Conservation (phyloP, 495 filamentous ascomycete genomes). For the Letharia lupina region DNA sequence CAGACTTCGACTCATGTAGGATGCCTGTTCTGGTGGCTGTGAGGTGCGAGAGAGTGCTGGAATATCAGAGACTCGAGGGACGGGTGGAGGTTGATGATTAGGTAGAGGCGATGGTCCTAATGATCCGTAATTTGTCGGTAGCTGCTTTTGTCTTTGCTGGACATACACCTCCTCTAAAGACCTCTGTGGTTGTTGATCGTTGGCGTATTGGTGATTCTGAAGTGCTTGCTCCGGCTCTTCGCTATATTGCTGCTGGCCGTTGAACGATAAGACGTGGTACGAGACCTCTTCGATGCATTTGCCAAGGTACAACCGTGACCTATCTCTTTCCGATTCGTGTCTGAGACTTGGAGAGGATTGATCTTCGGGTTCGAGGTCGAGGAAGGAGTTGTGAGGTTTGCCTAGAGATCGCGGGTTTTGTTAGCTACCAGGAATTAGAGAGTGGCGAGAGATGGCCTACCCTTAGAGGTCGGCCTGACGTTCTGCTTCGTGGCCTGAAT, state of each 20-base stretch:
- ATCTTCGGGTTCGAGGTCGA: conserved; percentile 45
- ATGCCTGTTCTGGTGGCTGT: conserved; percentile 31
- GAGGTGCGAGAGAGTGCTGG: conserved; percentile 30
- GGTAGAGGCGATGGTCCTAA: conserved; percentile 39
- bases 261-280: conserved; percentile 46
- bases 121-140: conserved; percentile 38
- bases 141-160: conserved; percentile 35
- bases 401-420: conserved; percentile 26
- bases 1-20: conserved; percentile 25
- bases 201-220: conserved; percentile 38
- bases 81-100: conserved; percentile 39
- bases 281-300: conserved; percentile 48
- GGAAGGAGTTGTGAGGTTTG: conserved; percentile 34
- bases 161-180: conserved; percentile 46
- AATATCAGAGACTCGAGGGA: conserved; percentile 40
- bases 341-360: conserved; percentile 48
- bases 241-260: conserved; percentile 33
- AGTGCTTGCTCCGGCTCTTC: conserved; percentile 37
- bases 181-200: conserved; percentile 37
- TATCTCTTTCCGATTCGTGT: conserved; percentile 44
- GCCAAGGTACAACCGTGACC: conserved; percentile 44
- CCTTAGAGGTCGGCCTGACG: conserved; percentile 36
- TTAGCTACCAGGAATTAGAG: conserved; percentile 4
- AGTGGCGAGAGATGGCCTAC: conserved; percentile 21
- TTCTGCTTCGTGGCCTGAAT: conserved; percentile 37